phyloP scores from a whole-genome alignment of 2,329 filamentous ascomycete genomes.

The Coniochaeta ligniaria region DNA sequence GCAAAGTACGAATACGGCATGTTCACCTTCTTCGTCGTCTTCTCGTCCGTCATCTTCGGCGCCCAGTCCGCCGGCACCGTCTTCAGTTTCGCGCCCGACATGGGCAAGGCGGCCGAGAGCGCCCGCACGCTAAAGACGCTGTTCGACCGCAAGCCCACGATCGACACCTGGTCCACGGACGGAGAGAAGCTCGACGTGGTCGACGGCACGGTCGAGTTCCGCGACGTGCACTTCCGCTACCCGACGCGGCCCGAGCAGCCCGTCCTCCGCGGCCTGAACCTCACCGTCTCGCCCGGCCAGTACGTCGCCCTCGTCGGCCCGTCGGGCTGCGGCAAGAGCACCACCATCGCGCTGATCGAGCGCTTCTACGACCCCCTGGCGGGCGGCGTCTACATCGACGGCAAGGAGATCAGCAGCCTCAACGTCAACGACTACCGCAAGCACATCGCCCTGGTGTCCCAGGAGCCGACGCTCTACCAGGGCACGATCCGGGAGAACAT shows the following conservation, averaged over 20 bases:
- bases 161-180: conserved; percentile 72
- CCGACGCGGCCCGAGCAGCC: conserved; percentile 85
- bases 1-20: conserved; percentile 62
- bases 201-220: conserved; percentile 79
- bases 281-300: conserved; percentile 67
- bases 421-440: conserved; percentile 83
- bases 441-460: conserved; percentile 79
- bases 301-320: conserved; percentile 90
- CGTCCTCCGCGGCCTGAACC: conserved; percentile 79
- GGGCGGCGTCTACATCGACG: conserved; percentile 77
- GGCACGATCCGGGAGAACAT: conserved; percentile 90
- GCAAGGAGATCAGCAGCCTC: conserved; percentile 69
- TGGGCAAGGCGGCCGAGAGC: conserved; percentile 86
- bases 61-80: conserved; percentile 85
- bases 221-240: conserved; percentile 89
- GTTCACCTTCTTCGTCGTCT: conserved; percentile 90
- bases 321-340: conserved; percentile 89
- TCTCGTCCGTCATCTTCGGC: conserved; percentile 81
- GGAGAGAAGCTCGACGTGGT: conserved; percentile 57
- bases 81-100: conserved; percentile 85
- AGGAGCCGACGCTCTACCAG: conserved; percentile 92
- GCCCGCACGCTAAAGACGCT: conserved; percentile 73
- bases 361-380: conserved; percentile 88
- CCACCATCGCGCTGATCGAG: conserved; percentile 84
- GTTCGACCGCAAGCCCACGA: conserved; percentile 73